Base-by-base conservation (phyloP, 176 grass and related monocot species). In the Paspalum vaginatum region DNA sequence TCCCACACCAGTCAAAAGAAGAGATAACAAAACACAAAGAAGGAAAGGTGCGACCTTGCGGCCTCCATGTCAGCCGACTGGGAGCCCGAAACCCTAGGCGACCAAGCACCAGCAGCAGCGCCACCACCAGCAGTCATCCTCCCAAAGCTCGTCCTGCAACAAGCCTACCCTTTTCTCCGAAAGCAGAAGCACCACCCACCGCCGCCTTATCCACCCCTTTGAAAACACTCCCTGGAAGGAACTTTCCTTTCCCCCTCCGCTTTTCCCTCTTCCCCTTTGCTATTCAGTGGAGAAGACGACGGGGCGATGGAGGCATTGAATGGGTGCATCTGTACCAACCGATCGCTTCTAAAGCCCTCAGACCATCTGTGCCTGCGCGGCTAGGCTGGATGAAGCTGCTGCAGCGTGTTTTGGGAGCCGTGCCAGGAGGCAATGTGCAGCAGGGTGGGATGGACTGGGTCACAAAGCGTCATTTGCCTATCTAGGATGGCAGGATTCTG, bases 81-180 rank as follows among this genome's bases (percentile, higher is more conserved):
- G 52, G 7, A 66, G 38, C 74, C 17, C 39, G 46, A 92, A 89
- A 92, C 87, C 83, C 90, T 92, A 89, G 40, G 41, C 44, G 20
- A 53, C 37, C 13, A 39, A 72, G 38, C 53, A 79, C 37, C 66
- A 45, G 20, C 53, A 79, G 22, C 66, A 45, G 20, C 13, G 8
- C 42, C 49, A 27, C 44, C 37, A 61, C 37, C 46, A 6, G 3
- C 15, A 6, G 17, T 21, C 66, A 56, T 18, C 38, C 7, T 9
- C 44, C 5, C 22, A 1, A 45, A 11, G 40, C 65, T 56, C 73
- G 4, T 4, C 17, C 57, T 20, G 7, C 49, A 59, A 63, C 42
- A 72, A 9, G 70, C 11, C 25, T 42, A 6, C 11, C 6, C 48
- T 0, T 10, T 21, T 79, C 16, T 26, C 17, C 42, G 32, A 32